Evolutionary conservation across 225 moss, liverwort and hornwort genomes (phyloP).

Genomic region (Marchantia polymorpha): DNA sequence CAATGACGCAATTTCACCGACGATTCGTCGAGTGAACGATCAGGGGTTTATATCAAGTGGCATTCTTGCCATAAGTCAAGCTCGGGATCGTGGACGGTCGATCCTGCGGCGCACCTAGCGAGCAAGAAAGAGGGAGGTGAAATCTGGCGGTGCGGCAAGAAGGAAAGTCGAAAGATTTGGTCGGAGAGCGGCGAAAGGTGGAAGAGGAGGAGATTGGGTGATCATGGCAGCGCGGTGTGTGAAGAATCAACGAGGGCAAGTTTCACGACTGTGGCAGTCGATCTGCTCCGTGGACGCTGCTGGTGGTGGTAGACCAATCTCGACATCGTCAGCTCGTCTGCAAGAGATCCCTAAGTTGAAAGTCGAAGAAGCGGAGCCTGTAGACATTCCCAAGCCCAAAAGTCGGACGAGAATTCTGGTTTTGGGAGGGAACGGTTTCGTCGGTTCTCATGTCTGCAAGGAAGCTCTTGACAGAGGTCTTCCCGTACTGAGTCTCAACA

Average conservation of each 20-base stretch:
- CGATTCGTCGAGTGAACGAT: no score
- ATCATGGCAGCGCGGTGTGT: slow-evolving; percentile 30
- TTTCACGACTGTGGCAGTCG: slow-evolving; percentile 28
- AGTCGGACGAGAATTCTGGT: slow-evolving; percentile 56
- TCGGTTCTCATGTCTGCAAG: slow-evolving; percentile 77
- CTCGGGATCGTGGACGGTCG: no score
- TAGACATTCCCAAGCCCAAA: slow-evolving; percentile 25
- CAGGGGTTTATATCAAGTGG: no score
- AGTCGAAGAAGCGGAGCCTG: slow-evolving; percentile 40
- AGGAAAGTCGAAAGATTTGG: neutral
- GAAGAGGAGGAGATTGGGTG: neutral
- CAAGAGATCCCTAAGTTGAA: slow-evolving; percentile 26
- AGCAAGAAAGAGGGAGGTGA: neutral
- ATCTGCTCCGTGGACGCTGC: slow-evolving; percentile 6
- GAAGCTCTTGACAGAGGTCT: slow-evolving; percentile 70
- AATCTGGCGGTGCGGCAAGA: no score
- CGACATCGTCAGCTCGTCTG: slow-evolving; percentile 20
- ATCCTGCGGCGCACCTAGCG: neutral
- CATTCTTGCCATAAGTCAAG: no score
- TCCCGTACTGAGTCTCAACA: slow-evolving; percentile 69
- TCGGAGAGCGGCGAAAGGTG: neutral
- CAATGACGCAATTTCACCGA: no score
- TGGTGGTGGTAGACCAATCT: slow-evolving; percentile 21
- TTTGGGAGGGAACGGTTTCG: slow-evolving; percentile 80
- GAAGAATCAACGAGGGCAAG: slow-evolving; percentile 22